phyloP scores from a whole-genome alignment of 345 rosid genomes.

The Euclidium syriacum region DNA sequence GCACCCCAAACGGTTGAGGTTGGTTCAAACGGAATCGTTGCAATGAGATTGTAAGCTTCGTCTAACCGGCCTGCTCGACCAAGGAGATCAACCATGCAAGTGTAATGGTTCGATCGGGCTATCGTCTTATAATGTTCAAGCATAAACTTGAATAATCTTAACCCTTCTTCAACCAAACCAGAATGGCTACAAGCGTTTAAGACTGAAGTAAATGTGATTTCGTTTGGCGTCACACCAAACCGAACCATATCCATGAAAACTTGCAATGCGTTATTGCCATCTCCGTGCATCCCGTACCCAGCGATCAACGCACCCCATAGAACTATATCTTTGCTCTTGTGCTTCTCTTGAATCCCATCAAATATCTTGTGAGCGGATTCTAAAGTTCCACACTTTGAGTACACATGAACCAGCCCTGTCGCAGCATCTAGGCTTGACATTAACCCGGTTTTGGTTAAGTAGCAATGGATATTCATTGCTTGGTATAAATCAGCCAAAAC shows the following conservation, averaged over 20 bases:
- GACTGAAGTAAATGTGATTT: constrained; percentile 50
- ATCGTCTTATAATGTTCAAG: constrained; percentile 28
- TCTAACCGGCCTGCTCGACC: constrained; percentile 53
- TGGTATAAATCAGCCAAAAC: constrained; percentile 46
- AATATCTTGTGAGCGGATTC: constrained; percentile 51
- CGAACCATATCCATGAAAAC: constrained; percentile 60
- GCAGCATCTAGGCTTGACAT: constrained; percentile 43
- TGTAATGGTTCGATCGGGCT: constrained; percentile 43
- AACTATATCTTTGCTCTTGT: constrained; percentile 41
- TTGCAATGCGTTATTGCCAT: constrained; percentile 43
- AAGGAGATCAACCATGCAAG: constrained; percentile 40
- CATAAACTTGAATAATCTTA: constrained; percentile 45
- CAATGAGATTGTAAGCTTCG: constrained; percentile 53
- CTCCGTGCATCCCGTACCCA: constrained; percentile 59
- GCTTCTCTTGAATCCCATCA: constrained; percentile 33
- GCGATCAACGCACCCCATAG: constrained; percentile 59
- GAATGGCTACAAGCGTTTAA: constrained; percentile 61
- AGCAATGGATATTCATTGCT: constrained; percentile 48
- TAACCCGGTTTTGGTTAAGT: constrained; percentile 45
- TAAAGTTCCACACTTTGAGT: constrained; percentile 58
- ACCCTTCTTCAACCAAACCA: constrained; percentile 58
- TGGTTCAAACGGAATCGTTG: constrained; percentile 39
- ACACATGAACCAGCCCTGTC: constrained; percentile 50
- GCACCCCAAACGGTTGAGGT: constrained; percentile 57
- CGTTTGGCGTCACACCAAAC: constrained; percentile 51